These are phyloP conservation scores for Neolentinus lepideus DNA, from an alignment of 1,284 basidiomycete genomes.

Conservation along the genomic window DNA sequence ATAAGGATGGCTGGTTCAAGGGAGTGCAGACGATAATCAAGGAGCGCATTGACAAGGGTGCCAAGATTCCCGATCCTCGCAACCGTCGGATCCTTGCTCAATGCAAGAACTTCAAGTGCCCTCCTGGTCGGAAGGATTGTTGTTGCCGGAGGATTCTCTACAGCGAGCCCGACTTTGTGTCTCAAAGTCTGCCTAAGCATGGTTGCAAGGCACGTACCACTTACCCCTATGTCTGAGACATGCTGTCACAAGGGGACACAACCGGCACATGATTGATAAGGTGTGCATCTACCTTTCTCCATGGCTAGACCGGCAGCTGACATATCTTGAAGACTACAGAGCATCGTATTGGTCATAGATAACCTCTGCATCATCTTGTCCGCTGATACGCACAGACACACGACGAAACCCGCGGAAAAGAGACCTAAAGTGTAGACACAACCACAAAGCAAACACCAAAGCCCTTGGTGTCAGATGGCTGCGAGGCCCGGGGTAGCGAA, in stretches of 20 bases:
- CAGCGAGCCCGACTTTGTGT: slow-evolving; percentile 20
- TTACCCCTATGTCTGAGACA: no score
- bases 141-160: slow-evolving; percentile 19
- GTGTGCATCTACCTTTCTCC: no score
- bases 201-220: slow-evolving; percentile 1
- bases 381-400: no score
- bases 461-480: no score
- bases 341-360: background rate
- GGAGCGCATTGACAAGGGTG: slow-evolving; percentile 8
- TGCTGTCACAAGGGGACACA: no score
- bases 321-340: background rate
- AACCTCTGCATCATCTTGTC: background rate
- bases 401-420: no score
- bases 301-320: no score
- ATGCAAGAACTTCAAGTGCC: slow-evolving; percentile 17
- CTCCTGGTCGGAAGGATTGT: slow-evolving; percentile 10
- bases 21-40: slow-evolving; percentile 18
- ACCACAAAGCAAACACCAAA: no score
- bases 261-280: no score
- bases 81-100: slow-evolving; percentile 6
- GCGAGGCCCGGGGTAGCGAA: no score
- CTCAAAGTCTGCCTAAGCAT: slow-evolving; percentile 14
- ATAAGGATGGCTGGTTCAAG: slow-evolving; percentile 15
- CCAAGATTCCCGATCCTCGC: no score
- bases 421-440: no score